Evolutionary conservation across 108 stramenopile species (phyloP), one percentile per base, ranked within the genome.

Genomic region (Pseudonitzschia delicatissima): DNA sequence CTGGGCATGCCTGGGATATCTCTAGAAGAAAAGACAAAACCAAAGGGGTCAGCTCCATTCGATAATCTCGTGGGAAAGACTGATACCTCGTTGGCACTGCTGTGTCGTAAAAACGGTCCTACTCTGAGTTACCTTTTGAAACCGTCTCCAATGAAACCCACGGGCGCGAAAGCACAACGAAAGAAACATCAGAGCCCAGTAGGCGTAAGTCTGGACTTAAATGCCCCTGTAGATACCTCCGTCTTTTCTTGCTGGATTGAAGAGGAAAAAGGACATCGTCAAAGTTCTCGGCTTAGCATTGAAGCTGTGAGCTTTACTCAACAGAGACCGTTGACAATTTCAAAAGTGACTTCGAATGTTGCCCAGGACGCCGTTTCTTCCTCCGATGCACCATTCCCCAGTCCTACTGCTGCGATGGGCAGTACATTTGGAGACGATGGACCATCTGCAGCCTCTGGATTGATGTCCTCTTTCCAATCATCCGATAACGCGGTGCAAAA

Each of bases 121-220:
- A 78, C 76, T 13, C 62, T 90, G 28, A 82, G 74, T n/a, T 82
- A 82, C 49, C 51, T 92, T n/a, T 66, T 88, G 12, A 89, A 84
- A 27, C 84, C 88, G 15, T 82, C 91, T 61, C 90, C 89, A 13
- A 94, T 96, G 92, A 94, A 93, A 63, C 92, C 93, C 23, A 86
- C 87, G 11, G 82, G 90, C 35, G 77, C 84, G 37, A 94, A 94
- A 67, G 87, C 88, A 6, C 95, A 96, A 71, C 66, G 76, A 40
- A 88, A 87, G 58, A 89, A 91, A 48, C 53, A 68, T 27, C 48
- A 53, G 21, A 33, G 66, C 72, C 64, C 74, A 65, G 18, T 76
- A 58, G 77, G 88, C 45, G 33, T 82, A 36, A 55, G 62, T 42
- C 35, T 73, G 37, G 67, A 62, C 45, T 29, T 85, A 17, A 59